Percentiles rank a stretch among this genome's conserved stretches.
Conservation (phyloP, 225 moss, liverwort and hornwort genomes). For the Polytrichum formosum region DNA sequence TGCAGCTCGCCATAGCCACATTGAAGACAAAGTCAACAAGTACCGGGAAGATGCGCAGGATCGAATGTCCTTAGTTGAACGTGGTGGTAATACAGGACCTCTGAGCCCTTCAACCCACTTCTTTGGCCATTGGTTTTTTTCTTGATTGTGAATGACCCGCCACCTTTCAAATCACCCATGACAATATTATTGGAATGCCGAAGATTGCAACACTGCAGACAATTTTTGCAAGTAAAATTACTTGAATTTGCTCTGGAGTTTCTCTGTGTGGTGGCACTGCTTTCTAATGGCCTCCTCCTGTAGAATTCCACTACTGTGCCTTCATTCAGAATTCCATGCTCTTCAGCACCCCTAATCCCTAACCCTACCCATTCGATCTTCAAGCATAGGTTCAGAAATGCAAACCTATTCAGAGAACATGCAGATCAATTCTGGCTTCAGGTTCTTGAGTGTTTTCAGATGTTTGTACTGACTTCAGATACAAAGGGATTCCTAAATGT, state of each 20-base stretch:
- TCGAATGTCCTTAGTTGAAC: background rate
- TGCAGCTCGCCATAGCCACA: conserved; percentile 8
- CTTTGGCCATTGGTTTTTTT: background rate
- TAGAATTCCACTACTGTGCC: no score
- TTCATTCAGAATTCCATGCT: no score
- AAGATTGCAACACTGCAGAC: background rate
- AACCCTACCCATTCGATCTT: background rate
- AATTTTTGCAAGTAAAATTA: background rate
- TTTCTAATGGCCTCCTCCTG: no score
- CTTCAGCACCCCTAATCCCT: no score
- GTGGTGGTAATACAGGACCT: conserved; percentile 5
- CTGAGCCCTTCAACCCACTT: background rate
- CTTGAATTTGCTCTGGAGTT: no score
- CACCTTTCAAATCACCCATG: background rate
- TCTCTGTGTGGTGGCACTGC: no score
- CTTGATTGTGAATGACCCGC: background rate
- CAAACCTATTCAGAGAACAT: background rate
- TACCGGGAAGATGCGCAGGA: conserved; percentile 6
- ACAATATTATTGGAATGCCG: background rate
- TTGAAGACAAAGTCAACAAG: conserved; percentile 9
- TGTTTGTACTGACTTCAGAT: background rate
- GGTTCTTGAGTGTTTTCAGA: background rate
- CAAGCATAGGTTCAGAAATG: background rate
- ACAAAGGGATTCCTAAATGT: background rate
- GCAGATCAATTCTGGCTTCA: background rate